These are phyloP conservation scores for Kwoniella sp. DNA, from an alignment of 768 basidiomycete genomes.

Conservation along the genomic window DNA sequence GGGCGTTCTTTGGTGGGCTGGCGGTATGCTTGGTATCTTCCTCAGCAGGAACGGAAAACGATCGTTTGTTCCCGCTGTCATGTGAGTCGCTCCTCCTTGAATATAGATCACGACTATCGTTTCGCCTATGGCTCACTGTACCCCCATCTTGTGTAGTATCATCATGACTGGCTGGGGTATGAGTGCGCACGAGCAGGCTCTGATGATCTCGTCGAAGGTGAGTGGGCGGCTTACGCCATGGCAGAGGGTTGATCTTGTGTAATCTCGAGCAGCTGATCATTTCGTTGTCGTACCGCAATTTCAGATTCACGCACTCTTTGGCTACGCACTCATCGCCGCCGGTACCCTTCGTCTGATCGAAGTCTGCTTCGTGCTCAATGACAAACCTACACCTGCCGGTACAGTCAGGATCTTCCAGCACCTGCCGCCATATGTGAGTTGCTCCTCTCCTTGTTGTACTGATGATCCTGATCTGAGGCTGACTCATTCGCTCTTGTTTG, in stretches of 20 bases:
- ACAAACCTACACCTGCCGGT: constrained; percentile 52
- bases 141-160: constrained; percentile 65
- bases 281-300: neutral
- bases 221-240: too few species aligned
- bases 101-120: neutral
- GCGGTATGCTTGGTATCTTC: constrained; percentile 84
- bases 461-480: too few species aligned
- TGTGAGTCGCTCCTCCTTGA: constrained; percentile 61
- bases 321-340: constrained; percentile 81
- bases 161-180: constrained; percentile 91
- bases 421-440: constrained; percentile 81
- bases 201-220: constrained; percentile 82
- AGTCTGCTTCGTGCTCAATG: constrained; percentile 70
- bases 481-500: neutral
- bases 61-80: constrained; percentile 71
- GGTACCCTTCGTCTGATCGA: constrained; percentile 79
- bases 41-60: constrained; percentile 58
- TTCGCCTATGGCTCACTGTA: neutral
- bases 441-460: too few species aligned
- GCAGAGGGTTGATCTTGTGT: neutral
- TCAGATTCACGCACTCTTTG: constrained; percentile 81
- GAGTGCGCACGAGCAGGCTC: constrained; percentile 82
- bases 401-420: constrained; percentile 74
- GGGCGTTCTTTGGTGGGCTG: constrained; percentile 74
- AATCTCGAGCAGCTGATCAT: neutral